Base-by-base conservation (phyloP, 129 eudicot genomes). In the Artemisia argyi region DNA sequence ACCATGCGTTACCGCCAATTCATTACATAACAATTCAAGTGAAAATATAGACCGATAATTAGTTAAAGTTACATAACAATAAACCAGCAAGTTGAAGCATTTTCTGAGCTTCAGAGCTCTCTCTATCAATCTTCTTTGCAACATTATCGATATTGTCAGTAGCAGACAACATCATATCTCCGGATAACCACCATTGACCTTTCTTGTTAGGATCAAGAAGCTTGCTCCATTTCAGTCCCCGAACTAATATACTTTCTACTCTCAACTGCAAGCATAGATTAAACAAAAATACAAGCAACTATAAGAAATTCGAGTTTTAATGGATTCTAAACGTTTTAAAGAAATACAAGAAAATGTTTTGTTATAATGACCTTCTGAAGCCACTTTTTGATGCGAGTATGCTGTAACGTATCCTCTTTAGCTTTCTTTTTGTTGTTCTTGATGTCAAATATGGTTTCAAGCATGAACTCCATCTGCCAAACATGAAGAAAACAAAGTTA, bases 111-210 rank as follows among this genome's bases (percentile, higher is more conserved):
- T 94, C 96, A 11, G 89, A 80, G 32, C 74, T 80, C 81, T 81
- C 96, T 71, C 68, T 80, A 73, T 94, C 98, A 32, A 86, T 88
- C 74, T 76, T 82, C 58, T 19, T 69, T 28, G 96, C 93, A 76
- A 86, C 90, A 61, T 77, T 88, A 69, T 85, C 83, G 48, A 83
- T 46, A 30, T 82, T 67, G 28, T 73, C 81, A 0, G 79, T 50
- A 44, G 71, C 48, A 51, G 88, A 74, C 46, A 39, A 39, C 11
- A 72, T 56, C 71, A 66, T 72, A 56, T 87, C 93, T 60, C 92
- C 91, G 3, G 96, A 77, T 74, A 81, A 71, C 97, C 94, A 95
- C 97, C 99, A 95, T 71, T 88, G 97, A 49, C 99, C 96, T 78
- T 90, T 90, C 84, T 88, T 90, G 51, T 77, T 61, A n/a, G 91